phyloP scores from a whole-genome alignment of 225 moss, liverwort and hornwort species.

The Physcomitrellopsis africana region DNA sequence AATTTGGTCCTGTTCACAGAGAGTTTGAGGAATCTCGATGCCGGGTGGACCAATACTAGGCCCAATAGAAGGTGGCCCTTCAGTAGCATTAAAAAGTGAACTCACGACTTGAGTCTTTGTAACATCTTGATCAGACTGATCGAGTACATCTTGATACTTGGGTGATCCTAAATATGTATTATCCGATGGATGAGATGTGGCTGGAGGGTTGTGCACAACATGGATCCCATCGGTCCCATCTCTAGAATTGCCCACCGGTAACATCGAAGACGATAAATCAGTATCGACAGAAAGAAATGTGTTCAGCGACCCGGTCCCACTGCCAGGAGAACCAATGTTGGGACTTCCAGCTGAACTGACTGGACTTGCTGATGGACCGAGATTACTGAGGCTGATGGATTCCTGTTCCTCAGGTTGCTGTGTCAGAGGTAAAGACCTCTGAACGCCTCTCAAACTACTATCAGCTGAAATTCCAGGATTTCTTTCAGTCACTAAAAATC shows the following conservation, averaged over 20 bases:
- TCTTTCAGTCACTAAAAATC: constrained; percentile 12
- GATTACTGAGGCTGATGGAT: constrained; percentile 37
- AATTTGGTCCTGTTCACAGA: constrained; percentile 25
- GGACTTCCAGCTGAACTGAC: constrained; percentile 40
- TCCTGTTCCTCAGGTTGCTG: constrained; percentile 40
- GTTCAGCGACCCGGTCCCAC: constrained; percentile 16
- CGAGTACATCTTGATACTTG: not conserved
- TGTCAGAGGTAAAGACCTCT: constrained; percentile 13
- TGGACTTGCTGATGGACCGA: constrained; percentile 44
- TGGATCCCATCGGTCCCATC: constrained; percentile 5
- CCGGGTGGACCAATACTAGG: constrained; percentile 13
- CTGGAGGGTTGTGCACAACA: constrained; percentile 36
- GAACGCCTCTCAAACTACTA: constrained; percentile 10
- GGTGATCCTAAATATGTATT: constrained; percentile 12
- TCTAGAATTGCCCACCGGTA: not conserved
- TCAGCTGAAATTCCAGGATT: constrained; percentile 23
- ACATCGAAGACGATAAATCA: constrained; percentile 19
- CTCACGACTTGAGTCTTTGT: constrained; percentile 8
- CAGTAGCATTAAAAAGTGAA: constrained; percentile 12
- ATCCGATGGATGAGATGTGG: not conserved
- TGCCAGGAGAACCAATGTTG: constrained; percentile 34
- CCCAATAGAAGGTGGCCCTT: not conserved
- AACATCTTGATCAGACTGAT: constrained; percentile 1
- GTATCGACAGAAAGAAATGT: constrained; percentile 8
- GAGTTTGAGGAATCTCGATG: constrained; percentile 24